These are phyloP conservation scores for Magnaporthiopsis rhizophila DNA, from an alignment of 2,329 filamentous ascomycete species.

Conservation along the genomic window DNA sequence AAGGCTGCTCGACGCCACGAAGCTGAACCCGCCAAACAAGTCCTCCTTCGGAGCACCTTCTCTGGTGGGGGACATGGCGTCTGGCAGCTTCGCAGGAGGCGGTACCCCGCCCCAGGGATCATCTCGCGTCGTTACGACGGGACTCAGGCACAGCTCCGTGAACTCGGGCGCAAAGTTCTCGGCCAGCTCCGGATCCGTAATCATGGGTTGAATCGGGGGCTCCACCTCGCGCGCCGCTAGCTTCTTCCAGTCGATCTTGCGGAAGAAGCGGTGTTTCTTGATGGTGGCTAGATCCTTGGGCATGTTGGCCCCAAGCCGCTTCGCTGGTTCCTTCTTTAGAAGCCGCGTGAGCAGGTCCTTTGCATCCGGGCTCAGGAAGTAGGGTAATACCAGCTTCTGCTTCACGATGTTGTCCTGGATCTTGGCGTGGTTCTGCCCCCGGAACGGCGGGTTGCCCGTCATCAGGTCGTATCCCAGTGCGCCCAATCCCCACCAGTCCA, in stretches of 20 bases:
- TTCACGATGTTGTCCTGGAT: conserved; percentile 94
- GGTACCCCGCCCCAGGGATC: conserved; percentile 16
- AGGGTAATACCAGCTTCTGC: conserved; percentile 81
- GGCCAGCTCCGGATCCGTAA: conserved; percentile 90
- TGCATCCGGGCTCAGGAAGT: conserved; percentile 83
- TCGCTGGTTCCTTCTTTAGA: conserved; percentile 83
- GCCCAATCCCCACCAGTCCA: conserved; percentile 98
- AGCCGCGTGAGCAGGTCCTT: conserved; percentile 90
- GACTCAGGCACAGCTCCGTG: conserved; percentile 75
- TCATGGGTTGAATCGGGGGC: conserved; percentile 84
- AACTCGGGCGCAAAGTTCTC: conserved; percentile 97
- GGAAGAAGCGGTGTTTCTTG: conserved; percentile 93
- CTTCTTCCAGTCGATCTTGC: conserved; percentile 89
- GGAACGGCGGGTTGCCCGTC: conserved; percentile 86
- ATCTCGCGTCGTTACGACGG: conserved; percentile 45
- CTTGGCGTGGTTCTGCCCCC: conserved; percentile 84
- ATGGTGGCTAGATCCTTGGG: conserved; percentile 78
- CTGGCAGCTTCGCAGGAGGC: conserved; percentile 20
- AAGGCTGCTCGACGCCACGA: conserved; percentile 50
- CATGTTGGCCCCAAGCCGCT: conserved; percentile 82
- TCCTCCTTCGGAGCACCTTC: conserved; percentile 34
- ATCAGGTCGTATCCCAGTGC: conserved; percentile 88
- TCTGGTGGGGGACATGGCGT: conserved; percentile 4
- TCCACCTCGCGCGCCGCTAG: conserved; percentile 75
- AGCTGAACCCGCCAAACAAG: conserved; percentile 57